phyloP scores from a whole-genome alignment of 164 flowering plant species.

The Annona squamosa region DNA sequence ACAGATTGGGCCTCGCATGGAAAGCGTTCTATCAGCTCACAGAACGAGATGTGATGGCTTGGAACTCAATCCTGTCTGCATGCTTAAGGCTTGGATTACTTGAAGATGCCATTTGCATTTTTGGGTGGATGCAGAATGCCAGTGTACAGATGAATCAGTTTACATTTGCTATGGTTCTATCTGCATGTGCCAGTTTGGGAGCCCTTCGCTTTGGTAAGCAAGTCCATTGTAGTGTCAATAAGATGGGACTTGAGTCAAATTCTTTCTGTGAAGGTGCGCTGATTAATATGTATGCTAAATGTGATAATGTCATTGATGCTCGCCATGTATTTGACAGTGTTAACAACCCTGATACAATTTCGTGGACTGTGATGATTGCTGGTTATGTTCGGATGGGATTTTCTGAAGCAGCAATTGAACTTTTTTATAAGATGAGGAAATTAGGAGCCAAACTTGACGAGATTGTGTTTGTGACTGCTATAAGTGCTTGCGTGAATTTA shows the following conservation, averaged over 20 bases:
- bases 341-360: conserved; percentile 43
- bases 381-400: conserved; percentile 59
- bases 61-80: conserved; percentile 73
- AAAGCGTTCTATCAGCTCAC: conserved; percentile 44
- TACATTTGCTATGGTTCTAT: conserved; percentile 59
- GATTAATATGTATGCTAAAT: conserved; percentile 77
- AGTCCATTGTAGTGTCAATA: conserved; percentile 54
- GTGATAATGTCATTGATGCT: conserved; percentile 43
- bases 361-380: conserved; percentile 82
- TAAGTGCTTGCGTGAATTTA: conserved; percentile 49
- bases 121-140: conserved; percentile 35
- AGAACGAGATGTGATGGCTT: conserved; percentile 38
- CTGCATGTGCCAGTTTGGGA: conserved; percentile 49
- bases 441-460: conserved; percentile 50
- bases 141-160: conserved; percentile 49
- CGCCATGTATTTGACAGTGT: conserved; percentile 49
- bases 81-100: conserved; percentile 39
- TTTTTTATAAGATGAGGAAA: conserved; percentile 47
- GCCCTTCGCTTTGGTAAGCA: conserved; percentile 41
- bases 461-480: conserved; percentile 54
- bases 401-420: conserved; percentile 45
- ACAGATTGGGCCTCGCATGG: conserved; percentile 36
- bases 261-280: conserved; percentile 63
- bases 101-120: conserved; percentile 30
- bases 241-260: conserved; percentile 45